Percentiles rank a stretch among this genome's conserved stretches.
Conservation (phyloP, 257 asterid species). For the Gynochthodes officinalis region DNA sequence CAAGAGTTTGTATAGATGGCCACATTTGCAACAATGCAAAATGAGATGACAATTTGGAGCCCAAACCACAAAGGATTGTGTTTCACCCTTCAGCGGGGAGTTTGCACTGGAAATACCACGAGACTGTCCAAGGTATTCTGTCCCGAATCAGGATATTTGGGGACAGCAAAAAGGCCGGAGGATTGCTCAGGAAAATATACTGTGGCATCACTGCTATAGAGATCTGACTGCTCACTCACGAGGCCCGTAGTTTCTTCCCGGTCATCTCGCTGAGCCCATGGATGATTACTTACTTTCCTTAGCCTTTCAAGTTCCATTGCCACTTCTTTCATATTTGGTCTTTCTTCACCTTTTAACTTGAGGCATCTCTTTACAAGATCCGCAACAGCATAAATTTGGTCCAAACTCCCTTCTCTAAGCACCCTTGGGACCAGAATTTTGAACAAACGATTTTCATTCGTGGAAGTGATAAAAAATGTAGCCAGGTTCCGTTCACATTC, state of each 20-base stretch:
- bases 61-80: too few species aligned
- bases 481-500: conserved; percentile 35
- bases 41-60: too few species aligned
- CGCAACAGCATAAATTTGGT: conserved; percentile 28
- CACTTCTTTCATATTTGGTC: conserved; percentile 56
- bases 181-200: neutral
- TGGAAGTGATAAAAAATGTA: conserved; percentile 29
- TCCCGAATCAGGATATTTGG: neutral
- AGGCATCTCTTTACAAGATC: conserved; percentile 50
- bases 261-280: conserved; percentile 5
- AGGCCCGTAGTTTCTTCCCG: neutral
- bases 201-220: neutral
- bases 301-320: conserved; percentile 38
- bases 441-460: conserved; percentile 30
- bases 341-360: conserved; percentile 30
- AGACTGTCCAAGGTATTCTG: neutral
- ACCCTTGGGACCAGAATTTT: conserved; percentile 37
- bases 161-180: conserved; percentile 2
- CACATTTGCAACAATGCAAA: too few species aligned
- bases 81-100: conserved; percentile 12
- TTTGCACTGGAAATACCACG: conserved; percentile 1
- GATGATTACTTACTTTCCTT: conserved; percentile 18
- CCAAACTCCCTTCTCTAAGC: conserved; percentile 38
- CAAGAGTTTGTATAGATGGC: too few species aligned
- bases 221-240: conserved; percentile 4